phyloP scores from a whole-genome alignment of 208 protist species.

The Trichomonas vaginalis region DNA sequence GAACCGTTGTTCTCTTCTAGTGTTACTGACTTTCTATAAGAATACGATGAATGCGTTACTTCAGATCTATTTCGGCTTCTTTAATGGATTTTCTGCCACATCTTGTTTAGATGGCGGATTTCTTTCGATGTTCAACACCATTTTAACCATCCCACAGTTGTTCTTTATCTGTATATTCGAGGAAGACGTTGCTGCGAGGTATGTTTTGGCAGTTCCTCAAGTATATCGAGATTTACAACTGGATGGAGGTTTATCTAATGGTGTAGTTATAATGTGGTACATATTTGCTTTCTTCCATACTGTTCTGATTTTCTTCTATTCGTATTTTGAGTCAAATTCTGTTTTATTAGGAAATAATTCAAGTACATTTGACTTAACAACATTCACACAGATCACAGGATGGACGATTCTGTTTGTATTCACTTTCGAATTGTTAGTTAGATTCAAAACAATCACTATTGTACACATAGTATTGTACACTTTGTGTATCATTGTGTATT shows the following conservation, averaged over 20 bases:
- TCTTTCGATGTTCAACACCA: background rate
- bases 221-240: background rate
- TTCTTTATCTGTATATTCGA: background rate
- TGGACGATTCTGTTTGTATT: background rate
- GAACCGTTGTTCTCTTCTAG: background rate
- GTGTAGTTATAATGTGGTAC: background rate
- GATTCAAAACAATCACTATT: background rate
- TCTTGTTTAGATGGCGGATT: background rate
- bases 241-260: background rate
- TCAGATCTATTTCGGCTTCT: background rate
- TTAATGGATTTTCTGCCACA: constrained; percentile 13
- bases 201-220: background rate
- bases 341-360: background rate
- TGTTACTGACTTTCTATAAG: background rate
- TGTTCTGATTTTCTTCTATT: background rate
- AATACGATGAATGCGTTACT: background rate
- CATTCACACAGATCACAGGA: background rate
- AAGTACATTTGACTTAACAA: background rate
- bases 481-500: background rate
- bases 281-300: background rate
- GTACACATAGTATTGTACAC: background rate
- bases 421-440: background rate
- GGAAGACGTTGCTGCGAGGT: background rate
- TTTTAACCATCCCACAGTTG: background rate
- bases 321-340: background rate